phyloP scores from a whole-genome alignment of 2,329 filamentous ascomycete species.

The Thyridium curvatum region DNA sequence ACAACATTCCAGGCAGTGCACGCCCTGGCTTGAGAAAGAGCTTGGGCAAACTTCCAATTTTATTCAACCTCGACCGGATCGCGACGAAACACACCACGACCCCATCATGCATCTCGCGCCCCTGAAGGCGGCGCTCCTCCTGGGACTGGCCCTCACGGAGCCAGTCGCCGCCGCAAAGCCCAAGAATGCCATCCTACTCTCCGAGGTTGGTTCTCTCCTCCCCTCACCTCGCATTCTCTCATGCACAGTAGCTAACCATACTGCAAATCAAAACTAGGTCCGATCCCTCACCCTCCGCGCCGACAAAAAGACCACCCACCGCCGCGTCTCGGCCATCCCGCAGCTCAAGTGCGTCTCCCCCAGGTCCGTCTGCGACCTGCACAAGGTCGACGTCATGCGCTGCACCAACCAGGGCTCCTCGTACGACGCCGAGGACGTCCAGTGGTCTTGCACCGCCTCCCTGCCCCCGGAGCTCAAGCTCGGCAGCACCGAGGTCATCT shows the following conservation, averaged over 20 bases:
- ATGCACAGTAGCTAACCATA: not conserved
- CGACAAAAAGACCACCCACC: constrained; percentile 60
- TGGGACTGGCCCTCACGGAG: constrained; percentile 1
- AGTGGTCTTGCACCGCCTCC: constrained; percentile 77
- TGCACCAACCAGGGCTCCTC: constrained; percentile 81
- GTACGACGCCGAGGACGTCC: constrained; percentile 73
- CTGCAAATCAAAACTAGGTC: constrained; percentile 40
- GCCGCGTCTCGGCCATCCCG: constrained; percentile 69
- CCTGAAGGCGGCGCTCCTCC: not conserved
- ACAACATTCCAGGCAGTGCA: too few species aligned
- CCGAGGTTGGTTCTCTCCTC: constrained; percentile 64
- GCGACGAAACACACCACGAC: too few species aligned
- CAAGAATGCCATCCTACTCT: constrained; percentile 50
- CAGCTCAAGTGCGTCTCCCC: constrained; percentile 73
- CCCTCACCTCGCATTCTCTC: constrained; percentile 32
- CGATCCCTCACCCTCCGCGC: constrained; percentile 72
- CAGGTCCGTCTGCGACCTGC: constrained; percentile 57
- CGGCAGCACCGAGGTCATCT: constrained; percentile 82
- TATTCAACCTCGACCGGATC: too few species aligned
- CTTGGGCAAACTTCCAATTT: too few species aligned
- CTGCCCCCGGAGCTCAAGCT: constrained; percentile 61
- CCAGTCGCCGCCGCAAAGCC: constrained; percentile 23
- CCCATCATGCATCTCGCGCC: too few species aligned
- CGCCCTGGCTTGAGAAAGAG: too few species aligned
- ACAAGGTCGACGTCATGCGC: constrained; percentile 75